Evolutionary conservation across 345 rosid genomes (phyloP), one percentile per base, ranked within the genome.

Genomic region (Nasturtium officinale): DNA sequence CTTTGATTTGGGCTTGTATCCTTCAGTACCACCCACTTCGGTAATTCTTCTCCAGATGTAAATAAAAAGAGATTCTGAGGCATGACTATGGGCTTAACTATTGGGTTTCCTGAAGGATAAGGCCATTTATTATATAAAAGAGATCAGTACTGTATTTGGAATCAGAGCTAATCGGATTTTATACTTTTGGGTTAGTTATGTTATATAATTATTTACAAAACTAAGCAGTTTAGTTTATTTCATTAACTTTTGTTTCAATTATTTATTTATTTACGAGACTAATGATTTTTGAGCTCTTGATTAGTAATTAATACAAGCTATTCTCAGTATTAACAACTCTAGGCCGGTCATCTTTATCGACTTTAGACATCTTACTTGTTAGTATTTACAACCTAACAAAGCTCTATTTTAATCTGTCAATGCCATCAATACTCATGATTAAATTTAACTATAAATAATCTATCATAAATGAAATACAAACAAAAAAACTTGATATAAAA

Each of bases 281-380:
- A 13, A 26, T 26, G 25, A 16, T 30, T 56, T n/a, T 8, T 74
- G 56, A 73, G 28, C 40, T 66, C 17, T 67, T 67, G 67, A 59
- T 59, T 59, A 59, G 67, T 38, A 59, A 67, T 59, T 38, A 33
- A 50, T 37, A 65, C 52, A 65, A 57, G 61, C 72, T 74, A 74
- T 65, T 6, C 18, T 65, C 25, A 23, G 2, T 74, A 21, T 59
- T 67, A 67, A 50, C 61, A 67, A 74, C 28, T 8, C 29, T 50
- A 67, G 68, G 78, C 68, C 73, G 78, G 78, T 74, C 61, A 51
- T 59, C 78, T 74, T 74, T 74, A 67, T 74, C 67, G 67, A 73
- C 77, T 67, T 4, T 74, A 50, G 55, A 20, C 61, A 50, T 74
- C 46, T 50, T 58, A 28, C 32, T 57, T 42, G 20, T 74, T 37